phyloP scores from a whole-genome alignment of 805 yeast genomes.

The Teunomyces gatunensis region DNA sequence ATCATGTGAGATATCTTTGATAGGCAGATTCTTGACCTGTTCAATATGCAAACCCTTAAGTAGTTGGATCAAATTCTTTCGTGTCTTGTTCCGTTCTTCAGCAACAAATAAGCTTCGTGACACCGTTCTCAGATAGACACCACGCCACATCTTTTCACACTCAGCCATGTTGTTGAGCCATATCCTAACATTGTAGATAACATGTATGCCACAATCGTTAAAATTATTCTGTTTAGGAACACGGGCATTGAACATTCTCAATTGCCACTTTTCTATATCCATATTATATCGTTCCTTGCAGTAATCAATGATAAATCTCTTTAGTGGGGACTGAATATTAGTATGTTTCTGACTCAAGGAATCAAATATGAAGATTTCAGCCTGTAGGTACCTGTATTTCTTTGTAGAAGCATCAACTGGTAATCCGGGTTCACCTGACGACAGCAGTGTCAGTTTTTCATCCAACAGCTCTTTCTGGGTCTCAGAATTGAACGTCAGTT shows the following conservation, averaged over 20 bases:
- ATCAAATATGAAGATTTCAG: slow-evolving; percentile 64
- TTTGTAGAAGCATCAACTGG: neutral
- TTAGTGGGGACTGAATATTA: slow-evolving; percentile 51
- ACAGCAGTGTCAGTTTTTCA: no score
- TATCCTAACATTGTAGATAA: slow-evolving; percentile 66
- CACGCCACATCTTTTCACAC: slow-evolving; percentile 52
- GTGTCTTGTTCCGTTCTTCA: slow-evolving; percentile 27
- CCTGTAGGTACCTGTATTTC: slow-evolving; percentile 10
- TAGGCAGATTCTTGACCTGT: slow-evolving; percentile 9
- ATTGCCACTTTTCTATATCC: slow-evolving; percentile 43
- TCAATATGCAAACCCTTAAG: slow-evolving; percentile 21
- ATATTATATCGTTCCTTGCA: slow-evolving; percentile 62
- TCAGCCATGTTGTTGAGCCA: slow-evolving; percentile 50
- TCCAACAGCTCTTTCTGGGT: neutral
- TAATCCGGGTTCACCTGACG: neutral
- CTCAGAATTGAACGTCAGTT: neutral
- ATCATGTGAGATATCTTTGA: neutral
- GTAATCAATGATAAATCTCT: slow-evolving; percentile 60
- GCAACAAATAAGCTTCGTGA: slow-evolving; percentile 22
- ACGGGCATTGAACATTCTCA: slow-evolving; percentile 47
- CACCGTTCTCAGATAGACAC: slow-evolving; percentile 11
- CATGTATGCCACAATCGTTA: slow-evolving; percentile 94
- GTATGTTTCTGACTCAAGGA: slow-evolving; percentile 65
- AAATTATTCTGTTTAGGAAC: slow-evolving; percentile 86
- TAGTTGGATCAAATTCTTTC: slow-evolving; percentile 23